A percentile compares a stretch with the other conserved stretches of the same genome.
These are phyloP conservation scores for Trichoderma sp. DNA, from an alignment of 2,329 filamentous ascomycete genomes.

Conservation along the genomic window DNA sequence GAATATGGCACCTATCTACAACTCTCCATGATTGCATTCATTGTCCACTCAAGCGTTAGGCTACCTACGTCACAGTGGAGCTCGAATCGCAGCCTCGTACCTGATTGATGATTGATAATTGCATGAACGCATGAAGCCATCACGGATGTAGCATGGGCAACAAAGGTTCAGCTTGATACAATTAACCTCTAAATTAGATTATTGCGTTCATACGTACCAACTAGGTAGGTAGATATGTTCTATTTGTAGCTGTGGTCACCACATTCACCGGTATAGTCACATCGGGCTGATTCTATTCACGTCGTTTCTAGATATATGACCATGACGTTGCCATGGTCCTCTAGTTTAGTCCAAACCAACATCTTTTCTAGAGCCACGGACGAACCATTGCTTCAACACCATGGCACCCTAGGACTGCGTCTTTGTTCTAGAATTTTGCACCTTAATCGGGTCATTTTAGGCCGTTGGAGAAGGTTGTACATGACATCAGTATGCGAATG, in stretches of 20 bases:
- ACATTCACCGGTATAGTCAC: not conserved
- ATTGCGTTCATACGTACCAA: not conserved
- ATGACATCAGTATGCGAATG: not conserved
- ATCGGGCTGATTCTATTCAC: not conserved
- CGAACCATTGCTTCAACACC: not conserved
- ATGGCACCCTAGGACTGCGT: not conserved
- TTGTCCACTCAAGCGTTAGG: not conserved
- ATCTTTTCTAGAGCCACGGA: not conserved
- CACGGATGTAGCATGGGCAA: not conserved
- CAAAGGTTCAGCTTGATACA: not conserved
- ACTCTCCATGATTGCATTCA: not conserved
- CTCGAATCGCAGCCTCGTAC: not conserved
- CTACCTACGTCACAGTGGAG: conserved; percentile 6
- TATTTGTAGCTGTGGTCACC: not conserved
- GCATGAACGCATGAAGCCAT: not conserved
- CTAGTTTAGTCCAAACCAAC: not conserved
- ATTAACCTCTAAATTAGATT: not conserved
- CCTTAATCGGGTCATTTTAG: not conserved
- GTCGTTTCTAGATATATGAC: not conserved
- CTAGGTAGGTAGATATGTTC: not conserved
- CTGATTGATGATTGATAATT: not conserved
- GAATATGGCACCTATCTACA: not conserved
- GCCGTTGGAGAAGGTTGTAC: not conserved
- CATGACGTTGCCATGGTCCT: not conserved
- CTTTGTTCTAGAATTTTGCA: not conserved